Evolutionary conservation across 345 rosid genomes (phyloP), one percentile per base, ranked within the genome.

Genomic region (Microcos paniculata): DNA sequence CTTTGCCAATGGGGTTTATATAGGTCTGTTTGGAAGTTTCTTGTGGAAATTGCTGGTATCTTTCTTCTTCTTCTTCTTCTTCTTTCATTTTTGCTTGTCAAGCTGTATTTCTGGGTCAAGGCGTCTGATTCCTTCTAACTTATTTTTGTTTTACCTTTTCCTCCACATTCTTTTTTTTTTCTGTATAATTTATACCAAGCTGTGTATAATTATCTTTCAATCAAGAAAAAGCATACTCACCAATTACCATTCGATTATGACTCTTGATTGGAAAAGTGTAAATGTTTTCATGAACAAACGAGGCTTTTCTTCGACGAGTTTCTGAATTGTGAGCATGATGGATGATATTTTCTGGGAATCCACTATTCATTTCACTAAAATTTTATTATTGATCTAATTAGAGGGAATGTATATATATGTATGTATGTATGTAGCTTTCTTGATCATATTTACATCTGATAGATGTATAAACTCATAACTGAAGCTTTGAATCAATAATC

Each of bases 121-220:
- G 52, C 79, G 28, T 15, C 55, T 46, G 55, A 53, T 35, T 62
- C 42, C 51, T 59, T 23, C 33, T 53, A 30, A 52, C 49, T 18
- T 70, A 12, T 15, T 42, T 15, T 13, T 42, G 1, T 30, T 69
- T 30, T 45, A 49, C 53, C 3, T 58, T 66, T 13, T n/a, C 1
- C 30, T 56, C 12, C 19, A 24, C 14, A 8, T n/a, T 28, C 15
- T 69, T 26, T 31, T 67, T n/a, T 4, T 49, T 53, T 18, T 46
- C 31, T 74, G 72, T 74, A 43, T 74, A 35, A 40, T 76, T 38
- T n/a, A 31, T 35, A 28, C 68, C 19, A 31, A 1, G 18, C 21
- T 33, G 19, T 72, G 56, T 69, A 76, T 69, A 74, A 65, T 57
- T 30, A 46, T 38, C 53, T 52, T 72, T 62, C 55, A 77, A 46